Percentiles rank a stretch among this genome's conserved stretches.
These are phyloP conservation scores for Candida fluviatilis DNA, from an alignment of 805 yeast species.

Conservation along the genomic window DNA sequence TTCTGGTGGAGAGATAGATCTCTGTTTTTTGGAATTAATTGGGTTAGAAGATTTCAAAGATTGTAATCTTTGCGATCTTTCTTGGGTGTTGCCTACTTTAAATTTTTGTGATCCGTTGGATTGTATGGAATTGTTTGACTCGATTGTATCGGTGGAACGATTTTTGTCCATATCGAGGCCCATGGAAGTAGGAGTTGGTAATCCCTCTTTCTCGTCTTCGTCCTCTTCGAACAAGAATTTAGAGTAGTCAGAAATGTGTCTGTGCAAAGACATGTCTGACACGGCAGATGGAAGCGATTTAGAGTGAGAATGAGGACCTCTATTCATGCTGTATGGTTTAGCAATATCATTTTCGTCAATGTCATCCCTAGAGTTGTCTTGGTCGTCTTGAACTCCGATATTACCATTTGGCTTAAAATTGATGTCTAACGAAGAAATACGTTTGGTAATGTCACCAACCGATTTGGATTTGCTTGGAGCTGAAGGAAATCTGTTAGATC, in stretches of 20 bases:
- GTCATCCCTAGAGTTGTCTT: not conserved
- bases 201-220: slow-evolving; percentile 8
- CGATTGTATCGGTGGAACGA: slow-evolving; percentile 10
- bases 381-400: no score
- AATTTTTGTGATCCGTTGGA: slow-evolving; percentile 27
- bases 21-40: not conserved
- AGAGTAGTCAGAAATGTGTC: slow-evolving; percentile 26
- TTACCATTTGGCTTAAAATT: slow-evolving; percentile 13
- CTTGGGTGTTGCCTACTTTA: slow-evolving; percentile 13
- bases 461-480: slow-evolving; percentile 22
- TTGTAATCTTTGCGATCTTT: slow-evolving; percentile 2
- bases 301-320: not conserved
- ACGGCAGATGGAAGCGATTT: slow-evolving; percentile 12
- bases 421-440: slow-evolving; percentile 18
- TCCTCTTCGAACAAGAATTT: slow-evolving; percentile 18
- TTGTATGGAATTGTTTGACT: slow-evolving; percentile 28
- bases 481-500: slow-evolving; percentile 32
- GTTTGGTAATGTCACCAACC: slow-evolving; percentile 4
- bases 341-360: not conserved
- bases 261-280: slow-evolving; percentile 11
- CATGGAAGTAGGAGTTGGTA: not conserved
- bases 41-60: slow-evolving; percentile 2
- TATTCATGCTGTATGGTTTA: not conserved
- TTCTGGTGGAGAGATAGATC: slow-evolving; percentile 4
- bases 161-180: not conserved